Base-by-base conservation (phyloP, 176 grass and related monocot genomes). In the Eragrostis nindensis region DNA sequence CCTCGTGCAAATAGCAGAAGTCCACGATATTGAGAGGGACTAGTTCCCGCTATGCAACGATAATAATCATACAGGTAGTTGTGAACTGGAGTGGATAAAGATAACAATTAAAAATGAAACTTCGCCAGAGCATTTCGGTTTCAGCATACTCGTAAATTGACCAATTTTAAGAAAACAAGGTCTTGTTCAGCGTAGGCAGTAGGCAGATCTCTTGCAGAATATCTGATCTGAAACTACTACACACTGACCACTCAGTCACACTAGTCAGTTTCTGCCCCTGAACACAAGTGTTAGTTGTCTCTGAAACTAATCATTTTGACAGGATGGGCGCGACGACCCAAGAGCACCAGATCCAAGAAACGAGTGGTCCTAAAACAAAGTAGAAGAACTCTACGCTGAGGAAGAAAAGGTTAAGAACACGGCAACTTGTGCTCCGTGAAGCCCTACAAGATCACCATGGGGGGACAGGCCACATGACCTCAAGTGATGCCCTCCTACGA, bases 391-490 rank as follows among this genome's bases (percentile, higher is more conserved):
- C 13, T 72, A 9, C 16, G 1, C 27, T 24, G 24, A 55, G n/a
- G n/a, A 59, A 41, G n/a, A 55, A 66, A 25, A 19, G 15, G 67
- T 57, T 49, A 80, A 49, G 49, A 80, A 59, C 70, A 68, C 29
- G 49, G 49, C 84, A 86, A 86, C 27, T 80, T 86, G 84, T 80
- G 71, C 78, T 85, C 24, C 74, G 40, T 69, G 65, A 76, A 76
- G 26, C n/a, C 71, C 59, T 81, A 62, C 65, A 81, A 53, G 87
- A 81, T 89, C 82, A 82, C 70, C 62, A 38, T 73, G 13, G 87
- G 82, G 82, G 55, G 73, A 85, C 87, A 82, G 68, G 68, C 43
- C 86, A 88, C 86, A 84, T 80, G 81, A 88, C 32, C 62, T 72
- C 69, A 72, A 84, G 45, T 24, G 25, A 44, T 70, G 64, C 69